Conservation (phyloP, 2,329 filamentous ascomycete species). For the Aspergillus quadricinctus region DNA sequence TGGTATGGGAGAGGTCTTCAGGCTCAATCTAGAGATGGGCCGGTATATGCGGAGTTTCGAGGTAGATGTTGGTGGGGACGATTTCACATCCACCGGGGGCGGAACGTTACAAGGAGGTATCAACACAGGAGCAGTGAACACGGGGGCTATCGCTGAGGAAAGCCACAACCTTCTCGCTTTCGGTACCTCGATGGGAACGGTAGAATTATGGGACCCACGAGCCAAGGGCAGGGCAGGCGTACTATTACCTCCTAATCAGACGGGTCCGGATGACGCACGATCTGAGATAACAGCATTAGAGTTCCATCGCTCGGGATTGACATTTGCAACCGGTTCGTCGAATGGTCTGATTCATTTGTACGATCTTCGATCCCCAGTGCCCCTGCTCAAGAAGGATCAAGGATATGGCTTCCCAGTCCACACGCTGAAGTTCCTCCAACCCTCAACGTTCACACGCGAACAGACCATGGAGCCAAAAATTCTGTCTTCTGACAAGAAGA, state of each 20-base stretch:
- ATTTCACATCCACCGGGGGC: constrained; percentile 60
- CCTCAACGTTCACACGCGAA: constrained; percentile 67
- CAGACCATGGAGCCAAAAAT: constrained; percentile 69
- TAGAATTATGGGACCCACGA: constrained; percentile 93
- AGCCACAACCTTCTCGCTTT: constrained; percentile 90
- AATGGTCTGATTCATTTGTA: constrained; percentile 85
- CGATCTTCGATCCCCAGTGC: constrained; percentile 81
- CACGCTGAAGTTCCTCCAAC: constrained; percentile 64
- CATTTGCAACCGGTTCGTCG: constrained; percentile 80
- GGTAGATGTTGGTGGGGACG: constrained; percentile 82
- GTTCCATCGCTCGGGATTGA: constrained; percentile 79
- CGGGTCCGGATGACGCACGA: constrained; percentile 36
- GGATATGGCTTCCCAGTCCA: constrained; percentile 92
- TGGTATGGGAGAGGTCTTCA: constrained; percentile 85
- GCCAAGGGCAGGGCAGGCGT: constrained; percentile 77
- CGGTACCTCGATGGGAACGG: constrained; percentile 88
- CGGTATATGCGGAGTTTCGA: constrained; percentile 94
- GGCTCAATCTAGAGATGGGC: constrained; percentile 85
- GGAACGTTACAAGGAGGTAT: constrained; percentile 83
- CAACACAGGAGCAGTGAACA: constrained; percentile 79
- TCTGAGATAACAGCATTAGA: constrained; percentile 79
- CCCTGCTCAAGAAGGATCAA: constrained; percentile 87
- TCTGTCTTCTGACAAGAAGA: constrained; percentile 85
- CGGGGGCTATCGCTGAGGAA: constrained; percentile 77
- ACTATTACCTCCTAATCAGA: constrained; percentile 54